These are phyloP conservation scores for Xylaria grammica DNA, from an alignment of 495 filamentous ascomycete genomes.

Conservation along the genomic window DNA sequence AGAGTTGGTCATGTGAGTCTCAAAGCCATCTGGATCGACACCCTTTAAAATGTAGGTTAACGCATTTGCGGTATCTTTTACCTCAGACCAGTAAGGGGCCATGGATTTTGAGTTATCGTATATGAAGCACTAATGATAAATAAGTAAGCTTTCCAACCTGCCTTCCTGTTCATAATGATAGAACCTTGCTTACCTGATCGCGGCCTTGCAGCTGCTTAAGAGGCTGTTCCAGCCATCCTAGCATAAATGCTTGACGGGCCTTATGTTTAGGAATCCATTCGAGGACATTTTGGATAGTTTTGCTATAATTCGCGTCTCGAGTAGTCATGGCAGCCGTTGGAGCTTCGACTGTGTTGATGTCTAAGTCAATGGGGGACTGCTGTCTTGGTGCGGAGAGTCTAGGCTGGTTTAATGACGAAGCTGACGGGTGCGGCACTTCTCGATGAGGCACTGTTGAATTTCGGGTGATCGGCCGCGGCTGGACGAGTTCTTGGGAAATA, in stretches of 20 bases:
- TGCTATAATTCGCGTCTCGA: too few relatives aligned
- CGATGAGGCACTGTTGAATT: too few relatives aligned
- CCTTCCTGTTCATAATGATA: neutral
- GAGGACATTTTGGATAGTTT: neutral
- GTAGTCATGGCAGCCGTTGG: too few relatives aligned
- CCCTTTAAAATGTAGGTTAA: neutral
- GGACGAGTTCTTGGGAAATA: too few relatives aligned
- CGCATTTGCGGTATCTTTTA: neutral
- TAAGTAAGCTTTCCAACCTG: neutral
- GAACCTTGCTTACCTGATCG: neutral
- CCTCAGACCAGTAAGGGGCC: neutral
- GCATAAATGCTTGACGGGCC: neutral
- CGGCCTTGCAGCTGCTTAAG: neutral
- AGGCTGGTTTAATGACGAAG: too few relatives aligned
- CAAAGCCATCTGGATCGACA: neutral
- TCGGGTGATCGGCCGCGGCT: too few relatives aligned
- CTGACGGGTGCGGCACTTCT: too few relatives aligned
- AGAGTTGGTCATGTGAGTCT: neutral
- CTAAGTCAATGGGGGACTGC: too few relatives aligned
- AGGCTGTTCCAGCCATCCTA: neutral
- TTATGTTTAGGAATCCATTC: neutral
- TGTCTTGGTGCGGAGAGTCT: too few relatives aligned
- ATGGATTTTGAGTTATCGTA: neutral
- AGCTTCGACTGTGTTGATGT: too few relatives aligned
- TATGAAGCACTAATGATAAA: neutral